Conservation (phyloP, 2,329 filamentous ascomycete genomes). For the Ceratocystis alfenasii region DNA sequence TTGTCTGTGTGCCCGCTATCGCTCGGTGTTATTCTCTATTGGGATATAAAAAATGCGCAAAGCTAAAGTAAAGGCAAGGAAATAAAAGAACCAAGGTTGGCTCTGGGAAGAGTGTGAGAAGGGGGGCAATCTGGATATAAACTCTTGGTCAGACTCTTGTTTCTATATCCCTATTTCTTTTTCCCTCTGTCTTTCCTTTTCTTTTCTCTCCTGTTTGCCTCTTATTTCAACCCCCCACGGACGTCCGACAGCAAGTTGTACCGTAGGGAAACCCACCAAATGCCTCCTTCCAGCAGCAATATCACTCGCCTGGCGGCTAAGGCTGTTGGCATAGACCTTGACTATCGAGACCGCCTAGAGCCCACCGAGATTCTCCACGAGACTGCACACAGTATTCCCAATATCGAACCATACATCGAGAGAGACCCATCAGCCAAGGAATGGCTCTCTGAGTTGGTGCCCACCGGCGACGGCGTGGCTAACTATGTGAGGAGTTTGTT, state of each 20-base stretch:
- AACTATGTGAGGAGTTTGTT: slow-evolving; percentile 35
- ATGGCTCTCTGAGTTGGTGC: slow-evolving; percentile 18
- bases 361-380: slow-evolving; percentile 26
- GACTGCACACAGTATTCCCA: slow-evolving; percentile 24
- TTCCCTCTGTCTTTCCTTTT: neutral
- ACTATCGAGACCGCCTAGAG: slow-evolving; percentile 26
- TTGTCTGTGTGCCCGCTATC: neutral
- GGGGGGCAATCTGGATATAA: neutral
- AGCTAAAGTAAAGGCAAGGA: neutral
- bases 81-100: neutral
- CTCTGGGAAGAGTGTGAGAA: neutral
- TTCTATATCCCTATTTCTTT: neutral
- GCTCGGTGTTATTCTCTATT: slow-evolving; percentile 9
- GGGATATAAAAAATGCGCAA: neutral
- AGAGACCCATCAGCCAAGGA: slow-evolving; percentile 15
- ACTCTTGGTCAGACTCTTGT: neutral
- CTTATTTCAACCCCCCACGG: neutral
- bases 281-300: slow-evolving; percentile 20
- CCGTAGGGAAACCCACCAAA: neutral
- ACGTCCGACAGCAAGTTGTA: neutral
- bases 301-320: slow-evolving; percentile 26
- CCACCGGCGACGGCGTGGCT: slow-evolving; percentile 15
- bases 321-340: slow-evolving; percentile 28
- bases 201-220: neutral
- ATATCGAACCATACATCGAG: slow-evolving; percentile 23